A percentile compares a stretch with the other conserved stretches of the same genome.
Evolutionary conservation across 2,329 filamentous ascomycete genomes (phyloP).

Genomic region (Myriosclerotinia duriaeana): DNA sequence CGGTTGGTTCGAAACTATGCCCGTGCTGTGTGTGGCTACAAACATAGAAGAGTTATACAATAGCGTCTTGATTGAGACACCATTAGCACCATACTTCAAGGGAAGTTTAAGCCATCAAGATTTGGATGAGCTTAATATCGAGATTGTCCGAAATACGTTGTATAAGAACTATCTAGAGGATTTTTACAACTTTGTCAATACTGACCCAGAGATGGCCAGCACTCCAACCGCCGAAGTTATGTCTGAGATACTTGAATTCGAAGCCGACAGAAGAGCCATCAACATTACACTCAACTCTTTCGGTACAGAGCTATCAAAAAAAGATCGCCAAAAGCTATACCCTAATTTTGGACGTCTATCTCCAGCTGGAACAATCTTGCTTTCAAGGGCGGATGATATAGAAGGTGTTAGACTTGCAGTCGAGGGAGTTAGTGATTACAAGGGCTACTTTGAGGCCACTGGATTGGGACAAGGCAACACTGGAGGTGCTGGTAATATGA

Average conservation of each 20-base stretch:
- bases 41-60: conserved; percentile 99
- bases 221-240: conserved; percentile 93
- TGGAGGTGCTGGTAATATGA: conserved; percentile 78
- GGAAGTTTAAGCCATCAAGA: conserved; percentile 94
- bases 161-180: conserved; percentile 99
- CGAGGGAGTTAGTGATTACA: conserved; percentile 90
- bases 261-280: conserved; percentile 93
- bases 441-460: conserved; percentile 93
- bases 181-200: conserved; percentile 93
- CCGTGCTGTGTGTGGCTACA: conserved; percentile 93
- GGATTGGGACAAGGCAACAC: conserved; percentile 73
- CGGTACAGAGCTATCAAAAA: conserved; percentile 91
- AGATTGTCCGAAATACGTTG: conserved; percentile 96
- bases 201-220: conserved; percentile 78
- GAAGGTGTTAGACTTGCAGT: conserved; percentile 93
- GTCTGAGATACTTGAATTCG: conserved; percentile 93
- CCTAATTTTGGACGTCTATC: conserved; percentile 88
- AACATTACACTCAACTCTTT: conserved; percentile 99
- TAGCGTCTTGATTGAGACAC: conserved; percentile 94
- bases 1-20: conserved; percentile 99
- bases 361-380: conserved; percentile 91
- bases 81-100: conserved; percentile 95
- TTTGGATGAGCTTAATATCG: conserved; percentile 97
- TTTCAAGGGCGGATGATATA: conserved; percentile 90
- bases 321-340: conserved; percentile 93